Evolutionary conservation across 352 stramenopile genomes (phyloP), one percentile per base, ranked within the genome.

Genomic region (Phytophthora pisi): DNA sequence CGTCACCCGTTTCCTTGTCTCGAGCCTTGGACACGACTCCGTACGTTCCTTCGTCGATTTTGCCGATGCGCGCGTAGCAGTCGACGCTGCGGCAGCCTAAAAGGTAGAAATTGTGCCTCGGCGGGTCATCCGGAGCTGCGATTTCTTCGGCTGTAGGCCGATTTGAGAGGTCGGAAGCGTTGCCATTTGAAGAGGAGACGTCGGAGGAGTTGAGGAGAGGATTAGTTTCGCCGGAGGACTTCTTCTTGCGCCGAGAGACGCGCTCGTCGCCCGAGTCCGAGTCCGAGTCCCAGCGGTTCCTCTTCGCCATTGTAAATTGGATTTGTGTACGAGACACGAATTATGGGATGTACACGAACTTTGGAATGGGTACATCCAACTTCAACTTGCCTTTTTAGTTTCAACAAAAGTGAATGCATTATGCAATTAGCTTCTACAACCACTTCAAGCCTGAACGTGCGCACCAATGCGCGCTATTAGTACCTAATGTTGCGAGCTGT

Each of bases 41-140:
- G 72, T 99, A 99, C 20, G 97, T 98, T 3, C 97, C 97, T 81
- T 99, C 94, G 53, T 98, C 95, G 51, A 99, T 95, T 59, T 94
- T 95, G 34, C 84, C 85, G 24, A 99, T 90, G 6, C 95, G 85
- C 59, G 97, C 90, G 63, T 99, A 99, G 57, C 81, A 93, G 58
- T 99, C 95, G 40, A 99, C 96, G 52, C 90, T 98, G 40, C 96
- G 90, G 67, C 96, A 99, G 51, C 96, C 95, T 42, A 86, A 68
- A 38, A 90, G 60, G 60, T 92, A 90, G 62, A 91, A 91, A 54
- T 91, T 91, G 70, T 91, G 83, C 38, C 78, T 64, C 1, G 68
- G 45, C 5, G 61, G 50, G 0, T 66, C 43, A 42, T 51, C 38
- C 57, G 57, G 15, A 30, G 36, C 26, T 6, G 52, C 54, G 8